Percentiles rank a stretch among this genome's conserved stretches.
These are phyloP conservation scores for Citeromyces hawaiiensis DNA, from an alignment of 1,139 yeast genomes.

Conservation along the genomic window DNA sequence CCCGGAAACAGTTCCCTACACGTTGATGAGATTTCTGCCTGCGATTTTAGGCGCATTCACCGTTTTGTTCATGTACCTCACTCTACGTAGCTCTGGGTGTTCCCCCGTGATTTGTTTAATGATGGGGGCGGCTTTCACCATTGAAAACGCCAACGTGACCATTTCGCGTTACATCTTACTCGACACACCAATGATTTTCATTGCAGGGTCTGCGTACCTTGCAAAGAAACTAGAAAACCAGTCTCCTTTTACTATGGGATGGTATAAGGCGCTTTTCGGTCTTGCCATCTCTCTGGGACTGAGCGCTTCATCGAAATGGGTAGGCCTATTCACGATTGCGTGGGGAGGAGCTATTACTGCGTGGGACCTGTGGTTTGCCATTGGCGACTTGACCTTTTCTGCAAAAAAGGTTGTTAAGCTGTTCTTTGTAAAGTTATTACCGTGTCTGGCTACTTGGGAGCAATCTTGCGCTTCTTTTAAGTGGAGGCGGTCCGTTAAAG, in stretches of 20 bases:
- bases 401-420: constrained; percentile 36
- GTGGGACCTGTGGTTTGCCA: constrained; percentile 72
- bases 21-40: constrained; percentile 76
- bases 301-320: constrained; percentile 90
- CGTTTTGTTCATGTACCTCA: constrained; percentile 61
- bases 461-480: too few relatives aligned
- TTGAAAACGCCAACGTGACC: constrained; percentile 82
- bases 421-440: constrained; percentile 40
- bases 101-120: constrained; percentile 61
- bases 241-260: constrained; percentile 48
- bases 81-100: constrained; percentile 80
- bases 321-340: constrained; percentile 84
- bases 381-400: constrained; percentile 73
- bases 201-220: constrained; percentile 74
- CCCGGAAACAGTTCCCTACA: constrained; percentile 56
- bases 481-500: too few relatives aligned
- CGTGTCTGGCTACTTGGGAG: too few relatives aligned
- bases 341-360: constrained; percentile 79
- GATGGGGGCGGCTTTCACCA: constrained; percentile 51
- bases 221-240: constrained; percentile 74
- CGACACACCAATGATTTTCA: constrained; percentile 85
- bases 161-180: constrained; percentile 82
- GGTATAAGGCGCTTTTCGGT: constrained; percentile 61
- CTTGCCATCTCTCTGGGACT: constrained; percentile 81
- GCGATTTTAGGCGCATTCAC: constrained; percentile 77